Evolutionary conservation across 2,329 filamentous ascomycete species (phyloP), one percentile per base, ranked within the genome.

Genomic region (Paradendryphiella salina): DNA sequence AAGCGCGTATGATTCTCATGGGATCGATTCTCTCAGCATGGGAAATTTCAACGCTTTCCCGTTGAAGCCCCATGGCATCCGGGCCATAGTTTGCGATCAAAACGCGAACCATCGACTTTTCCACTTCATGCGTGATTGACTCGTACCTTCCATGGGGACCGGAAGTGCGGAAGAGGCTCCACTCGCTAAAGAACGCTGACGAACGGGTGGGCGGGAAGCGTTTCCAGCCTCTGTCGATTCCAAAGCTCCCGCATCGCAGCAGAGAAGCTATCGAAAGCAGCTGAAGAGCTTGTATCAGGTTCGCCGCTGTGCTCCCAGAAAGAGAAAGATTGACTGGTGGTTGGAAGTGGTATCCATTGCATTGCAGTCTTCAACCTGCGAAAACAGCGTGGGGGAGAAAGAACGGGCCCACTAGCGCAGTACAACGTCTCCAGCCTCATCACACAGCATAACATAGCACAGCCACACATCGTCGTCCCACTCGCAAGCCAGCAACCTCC

Each of bases 101-200:
- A 32, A 38, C 31, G 33, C 31, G 38, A 2, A 20, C 28, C 13
- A 9, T 20, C 29, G 40, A n/a, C 37, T 42, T 5, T 46, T 37
- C 17, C 9, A 32, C 34, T 31, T 36, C 42, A 39, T 46, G 15
- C 21, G 15, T 20, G 32, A 39, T 47, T 23, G n/a, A 7, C 31
- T 37, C 29, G 54, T 42, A 45, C 42, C 44, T 44, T 33, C 38
- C 52, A 46, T 53, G 39, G 38, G 42, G 45, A 49, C 47, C 56
- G 63, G 45, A 64, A 57, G 54, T 50, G 56, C 61, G 63, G 58
- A 63, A 51, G 40, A 39, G 44, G 51, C 45, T 52, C 57, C 58
- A 61, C 54, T 58, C 55, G 53, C 54, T 51, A 54, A 26, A 57
- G 36, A 57, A 39, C 28, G 50, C 55, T 60, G 57, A 60, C 61